Conservation (phyloP, 352 stramenopile genomes). For the Pythium coloratum region DNA sequence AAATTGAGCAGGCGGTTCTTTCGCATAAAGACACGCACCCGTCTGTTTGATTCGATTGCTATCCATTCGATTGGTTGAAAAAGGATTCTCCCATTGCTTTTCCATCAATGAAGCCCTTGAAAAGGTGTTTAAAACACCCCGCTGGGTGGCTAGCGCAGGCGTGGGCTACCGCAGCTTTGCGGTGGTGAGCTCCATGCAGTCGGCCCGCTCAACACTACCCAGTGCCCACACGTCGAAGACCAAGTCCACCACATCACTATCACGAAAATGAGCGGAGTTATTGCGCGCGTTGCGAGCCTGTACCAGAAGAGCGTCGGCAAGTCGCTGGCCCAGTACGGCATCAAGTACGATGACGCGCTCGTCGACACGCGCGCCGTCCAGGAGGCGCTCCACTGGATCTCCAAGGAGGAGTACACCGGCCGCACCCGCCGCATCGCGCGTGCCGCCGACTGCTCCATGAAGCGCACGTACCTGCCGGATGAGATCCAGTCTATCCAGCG, state of each 20-base stretch:
- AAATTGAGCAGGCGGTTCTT: neutral
- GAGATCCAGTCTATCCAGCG: slow-evolving; percentile 87
- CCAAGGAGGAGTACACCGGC: slow-evolving; percentile 68
- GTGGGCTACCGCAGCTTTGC: slow-evolving; percentile 14
- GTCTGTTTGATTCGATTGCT: neutral
- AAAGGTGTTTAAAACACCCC: slow-evolving; percentile 28
- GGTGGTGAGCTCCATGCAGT: slow-evolving; percentile 22
- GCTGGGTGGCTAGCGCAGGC: slow-evolving; percentile 8
- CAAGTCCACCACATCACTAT: neutral
- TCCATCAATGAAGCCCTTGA: slow-evolving; percentile 3
- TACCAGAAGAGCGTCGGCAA: slow-evolving; percentile 88
- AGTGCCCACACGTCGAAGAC: slow-evolving; percentile 1
- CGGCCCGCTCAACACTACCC: neutral
- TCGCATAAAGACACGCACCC: slow-evolving; percentile 30
- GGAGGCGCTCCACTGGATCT: slow-evolving; percentile 80
- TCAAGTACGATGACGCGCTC: slow-evolving; percentile 88
- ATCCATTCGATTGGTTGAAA: slow-evolving; percentile 16
- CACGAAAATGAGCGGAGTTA: slow-evolving; percentile 27
- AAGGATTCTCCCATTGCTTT: neutral
- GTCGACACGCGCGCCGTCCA: slow-evolving; percentile 82
- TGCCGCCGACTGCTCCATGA: slow-evolving; percentile 80
- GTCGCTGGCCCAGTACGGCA: slow-evolving; percentile 73
- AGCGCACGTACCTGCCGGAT: slow-evolving; percentile 83
- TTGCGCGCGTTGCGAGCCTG: slow-evolving; percentile 57
- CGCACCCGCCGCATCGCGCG: slow-evolving; percentile 82